A percentile compares a stretch with the other conserved stretches of the same genome.
Conservation (phyloP, 305 asterid species). For the Fraxinus albicans region DNA sequence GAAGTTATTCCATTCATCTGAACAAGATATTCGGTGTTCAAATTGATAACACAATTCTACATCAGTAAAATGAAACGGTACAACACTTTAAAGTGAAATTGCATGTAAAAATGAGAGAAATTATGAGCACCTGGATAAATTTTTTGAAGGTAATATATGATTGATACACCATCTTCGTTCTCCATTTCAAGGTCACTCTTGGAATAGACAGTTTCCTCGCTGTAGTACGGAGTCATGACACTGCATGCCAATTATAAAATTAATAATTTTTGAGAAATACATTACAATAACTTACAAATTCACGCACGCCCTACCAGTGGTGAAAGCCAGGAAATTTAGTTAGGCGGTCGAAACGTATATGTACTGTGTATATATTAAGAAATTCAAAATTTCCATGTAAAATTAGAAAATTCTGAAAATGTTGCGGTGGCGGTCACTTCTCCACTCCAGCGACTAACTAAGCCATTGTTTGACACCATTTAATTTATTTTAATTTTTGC, state of each 20-base stretch:
- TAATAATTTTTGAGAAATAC: constrained; percentile 18
- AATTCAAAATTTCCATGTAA: neutral
- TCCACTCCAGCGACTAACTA: neutral
- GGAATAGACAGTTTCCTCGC: constrained; percentile 96
- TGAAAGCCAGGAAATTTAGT: neutral
- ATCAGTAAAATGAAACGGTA: constrained; percentile 14
- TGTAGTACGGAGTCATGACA: constrained; percentile 95
- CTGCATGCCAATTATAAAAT: constrained; percentile 53
- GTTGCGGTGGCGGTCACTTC: neutral
- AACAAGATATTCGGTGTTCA: constrained; percentile 23
- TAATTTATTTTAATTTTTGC: neutral
- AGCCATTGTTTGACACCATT: neutral
- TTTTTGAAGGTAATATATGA: constrained; percentile 79
- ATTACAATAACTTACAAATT: constrained; percentile 2
- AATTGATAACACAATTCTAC: constrained; percentile 14
- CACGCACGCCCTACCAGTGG: neutral
- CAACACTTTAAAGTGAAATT: constrained; percentile 16
- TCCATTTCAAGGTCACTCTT: constrained; percentile 96
- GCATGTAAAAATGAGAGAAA: constrained; percentile 26
- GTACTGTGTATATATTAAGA: neutral
- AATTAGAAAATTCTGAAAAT: neutral
- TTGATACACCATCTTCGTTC: constrained; percentile 97
- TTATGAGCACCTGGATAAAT: constrained; percentile 85
- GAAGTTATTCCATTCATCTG: constrained; percentile 98
- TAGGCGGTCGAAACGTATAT: neutral